Base-by-base conservation (phyloP, 768 basidiomycete species). In the Butyriboletus loyo region DNA sequence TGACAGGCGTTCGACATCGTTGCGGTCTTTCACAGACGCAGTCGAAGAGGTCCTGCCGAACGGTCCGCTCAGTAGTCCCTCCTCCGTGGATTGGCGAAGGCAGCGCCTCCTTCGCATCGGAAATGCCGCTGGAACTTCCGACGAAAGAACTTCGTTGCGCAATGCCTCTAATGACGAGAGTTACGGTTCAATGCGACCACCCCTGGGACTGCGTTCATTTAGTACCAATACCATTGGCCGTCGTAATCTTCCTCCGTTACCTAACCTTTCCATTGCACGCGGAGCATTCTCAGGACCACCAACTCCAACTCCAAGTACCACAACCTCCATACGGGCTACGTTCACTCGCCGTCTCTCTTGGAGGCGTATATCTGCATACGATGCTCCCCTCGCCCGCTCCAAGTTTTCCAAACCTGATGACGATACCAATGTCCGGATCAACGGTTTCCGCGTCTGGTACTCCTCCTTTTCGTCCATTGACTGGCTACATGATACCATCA, bases 401-500 rank as follows among this genome's bases (percentile, higher is more conserved):
- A 64, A 35, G 45, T 62, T 48, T 56, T 67, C 67, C 24, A 67
- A 64, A 42, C 56, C 67, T 38, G 79, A 75, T 7, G 66, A 75
- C 17, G 82, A 80, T 40, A 66, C 77, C 17, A 86, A 84, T 51
- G 77, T 83, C 30, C 84, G 82, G 63, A 83, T 84, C 44, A 96
- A 96, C 59, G 94, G 94, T 32, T 85, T 92, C 51, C 86, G 92
- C 25, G 90, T 93, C 31, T 71, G 69, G 91, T 93, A 92, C 68
- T 85, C 87, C 11, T 90, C 89, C 3, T 96, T 86, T 73, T 85
- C 90, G 0, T 92, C 89, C 19, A 87, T 96, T 51, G 94, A 98
- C 70, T 98, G 95, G 96, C 75, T 98, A 49, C 96, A 98, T 62
- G 96, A 98, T 73, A 82, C 91, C 36, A 92, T 98, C 75, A 95